Conservation (phyloP, 202 grass and related monocot genomes). For the Hordeum pubiflorum region DNA sequence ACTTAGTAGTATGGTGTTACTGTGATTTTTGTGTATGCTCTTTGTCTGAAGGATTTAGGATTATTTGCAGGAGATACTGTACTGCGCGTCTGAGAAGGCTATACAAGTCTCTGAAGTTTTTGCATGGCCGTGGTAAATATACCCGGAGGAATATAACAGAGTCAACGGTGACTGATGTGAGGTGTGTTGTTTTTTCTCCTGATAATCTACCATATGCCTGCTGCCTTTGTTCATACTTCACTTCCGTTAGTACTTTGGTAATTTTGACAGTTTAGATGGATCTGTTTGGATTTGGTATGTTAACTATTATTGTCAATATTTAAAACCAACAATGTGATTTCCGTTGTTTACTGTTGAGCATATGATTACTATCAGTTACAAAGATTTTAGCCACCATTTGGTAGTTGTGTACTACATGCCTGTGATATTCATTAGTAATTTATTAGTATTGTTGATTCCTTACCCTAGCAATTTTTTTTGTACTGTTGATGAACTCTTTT, state of each 20-base stretch:
- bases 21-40: background rate
- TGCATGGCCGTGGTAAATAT: conserved; percentile 90
- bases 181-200: conserved; percentile 40
- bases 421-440: background rate
- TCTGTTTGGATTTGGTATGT: background rate
- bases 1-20: conserved; percentile 1
- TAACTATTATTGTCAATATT: background rate
- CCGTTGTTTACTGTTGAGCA: background rate
- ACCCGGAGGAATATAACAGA: conserved; percentile 66
- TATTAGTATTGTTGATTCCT: background rate
- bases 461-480: background rate
- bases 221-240: background rate
- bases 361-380: background rate
- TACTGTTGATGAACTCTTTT: conserved; percentile 4
- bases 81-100: conserved; percentile 76
- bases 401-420: background rate
- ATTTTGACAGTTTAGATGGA: background rate
- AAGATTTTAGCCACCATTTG: background rate
- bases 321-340: background rate
- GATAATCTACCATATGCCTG: background rate
- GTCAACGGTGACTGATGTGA: conserved; percentile 75
- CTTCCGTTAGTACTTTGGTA: background rate
- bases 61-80: conserved; percentile 79
- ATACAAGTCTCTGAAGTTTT: conserved; percentile 89
- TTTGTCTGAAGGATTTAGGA: conserved; percentile 33